Percentiles rank a stretch among this genome's conserved stretches.
Evolutionary conservation across 306 rosid species (phyloP).

Genomic region (Ormosia semicastrata): DNA sequence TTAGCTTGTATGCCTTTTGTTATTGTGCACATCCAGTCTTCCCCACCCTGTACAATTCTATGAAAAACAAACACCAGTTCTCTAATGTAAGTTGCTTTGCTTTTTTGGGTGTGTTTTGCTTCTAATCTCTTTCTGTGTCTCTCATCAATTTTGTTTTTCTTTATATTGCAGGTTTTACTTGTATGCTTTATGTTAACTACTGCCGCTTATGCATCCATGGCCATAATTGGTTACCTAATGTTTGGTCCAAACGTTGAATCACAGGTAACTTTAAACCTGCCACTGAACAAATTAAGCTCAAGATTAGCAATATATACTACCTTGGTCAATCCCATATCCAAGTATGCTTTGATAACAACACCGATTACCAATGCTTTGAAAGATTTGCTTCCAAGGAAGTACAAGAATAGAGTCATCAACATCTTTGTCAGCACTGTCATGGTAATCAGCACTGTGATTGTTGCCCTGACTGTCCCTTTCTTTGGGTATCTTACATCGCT

Average conservation of each 20-base stretch:
- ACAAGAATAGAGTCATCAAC: slow-evolving; percentile 36
- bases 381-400: slow-evolving; percentile 28
- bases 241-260: slow-evolving; percentile 58
- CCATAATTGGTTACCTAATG: slow-evolving; percentile 68
- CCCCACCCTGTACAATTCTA: slow-evolving; percentile 78
- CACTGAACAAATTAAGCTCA: slow-evolving; percentile 53
- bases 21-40: slow-evolving; percentile 91
- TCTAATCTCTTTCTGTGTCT: not conserved
- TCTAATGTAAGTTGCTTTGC: slow-evolving; percentile 59
- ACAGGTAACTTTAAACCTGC: slow-evolving; percentile 68
- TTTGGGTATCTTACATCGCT: slow-evolving; percentile 61
- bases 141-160: not conserved
- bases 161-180: slow-evolving; percentile 53
- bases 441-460: slow-evolving; percentile 46
- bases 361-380: slow-evolving; percentile 62
- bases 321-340: slow-evolving; percentile 65
- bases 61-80: slow-evolving; percentile 71
- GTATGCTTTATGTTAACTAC: slow-evolving; percentile 62
- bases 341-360: slow-evolving; percentile 71
- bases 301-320: slow-evolving; percentile 67
- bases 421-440: slow-evolving; percentile 35
- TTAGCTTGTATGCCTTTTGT: slow-evolving; percentile 80
- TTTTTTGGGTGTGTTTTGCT: not conserved
- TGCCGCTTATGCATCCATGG: slow-evolving; percentile 64
- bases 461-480: slow-evolving; percentile 52